Base-by-base conservation (phyloP, 352 stramenopile species). In the Thalassiosira delicatula region DNA sequence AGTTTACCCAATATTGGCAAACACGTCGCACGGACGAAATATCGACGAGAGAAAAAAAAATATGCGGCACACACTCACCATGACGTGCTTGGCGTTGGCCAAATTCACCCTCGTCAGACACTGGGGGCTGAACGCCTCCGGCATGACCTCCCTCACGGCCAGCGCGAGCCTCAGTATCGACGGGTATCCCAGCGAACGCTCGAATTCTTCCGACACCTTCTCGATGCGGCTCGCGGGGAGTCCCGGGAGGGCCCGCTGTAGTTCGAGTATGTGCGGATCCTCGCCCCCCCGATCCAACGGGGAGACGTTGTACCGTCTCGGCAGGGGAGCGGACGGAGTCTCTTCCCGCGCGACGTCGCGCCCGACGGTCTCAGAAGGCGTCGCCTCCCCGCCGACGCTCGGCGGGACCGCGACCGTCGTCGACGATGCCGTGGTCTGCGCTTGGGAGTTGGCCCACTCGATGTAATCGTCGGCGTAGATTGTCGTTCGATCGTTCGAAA, bases 91-190 rank as follows among this genome's bases (percentile, higher is more conserved):
- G n/a, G 88, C 85, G 83, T 91, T 92, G 60, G 70, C 69, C 23
- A 83, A 76, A 49, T 93, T 94, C 32, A 86, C 90, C 46, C 65
- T 70, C 29, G 69, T 84, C 1, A 95, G 70, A 68, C 85, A 92
- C 35, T 80, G 73, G 1, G 68, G 73, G n/a, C 76, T 79, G 19
- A 94, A 77, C 42, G 69, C 53, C 61, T 95, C 89, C 5, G 89
- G 91, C 86, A 95, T 93, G 35, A 83, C 88, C 73, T 95, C 89
- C 57, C 91, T 79, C 8, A 94, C 67, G 19, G 89, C 65, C 51
- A 89, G 79, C n/a, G 89, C 70, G 19, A 95, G 76, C 29, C 62
- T 83, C 21, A 95, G 63, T 57, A 95, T 80, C 0, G 89, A 93
- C 44, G 91, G 91, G 61, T 91, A 90, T 17, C 84, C 80, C 14